Conservation (phyloP, 2,329 filamentous ascomycete genomes). For the Xylariomycetidae sp. region DNA sequence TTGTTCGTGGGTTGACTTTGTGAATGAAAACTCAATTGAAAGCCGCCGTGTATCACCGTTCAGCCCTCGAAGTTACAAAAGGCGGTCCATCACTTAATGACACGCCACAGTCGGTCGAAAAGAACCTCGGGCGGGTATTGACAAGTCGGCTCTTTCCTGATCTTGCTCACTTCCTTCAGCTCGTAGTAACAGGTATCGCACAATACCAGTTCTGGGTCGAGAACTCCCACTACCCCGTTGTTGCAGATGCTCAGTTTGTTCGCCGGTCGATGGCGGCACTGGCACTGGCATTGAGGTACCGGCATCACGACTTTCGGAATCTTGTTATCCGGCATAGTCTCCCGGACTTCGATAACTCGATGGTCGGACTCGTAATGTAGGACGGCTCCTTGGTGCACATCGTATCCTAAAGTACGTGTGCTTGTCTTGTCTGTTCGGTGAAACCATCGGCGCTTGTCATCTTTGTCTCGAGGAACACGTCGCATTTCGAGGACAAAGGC, state of each 20-base stretch:
- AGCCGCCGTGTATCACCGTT: background rate
- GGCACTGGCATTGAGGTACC: constrained; percentile 5
- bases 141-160: constrained; percentile 5
- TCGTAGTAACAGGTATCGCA: constrained; percentile 9
- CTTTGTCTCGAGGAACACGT: no score
- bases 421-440: no score
- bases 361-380: no score
- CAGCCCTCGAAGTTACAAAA: background rate
- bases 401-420: no score
- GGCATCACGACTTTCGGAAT: no score
- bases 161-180: constrained; percentile 1
- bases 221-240: constrained; percentile 4
- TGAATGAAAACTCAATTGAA: background rate
- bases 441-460: no score
- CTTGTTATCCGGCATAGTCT: no score
- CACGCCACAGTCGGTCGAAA: background rate
- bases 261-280: constrained; percentile 2
- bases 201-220: constrained; percentile 6
- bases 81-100: constrained; percentile 1
- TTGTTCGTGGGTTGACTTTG: background rate
- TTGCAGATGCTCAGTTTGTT: constrained; percentile 4
- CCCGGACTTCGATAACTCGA: no score
- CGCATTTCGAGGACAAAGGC: no score
- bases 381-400: no score
- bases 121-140: constrained; percentile 5